Evolutionary conservation across 805 yeast genomes (phyloP), one percentile per base, ranked within the genome.

Genomic region (Kluyveromyces nonfermentans): DNA sequence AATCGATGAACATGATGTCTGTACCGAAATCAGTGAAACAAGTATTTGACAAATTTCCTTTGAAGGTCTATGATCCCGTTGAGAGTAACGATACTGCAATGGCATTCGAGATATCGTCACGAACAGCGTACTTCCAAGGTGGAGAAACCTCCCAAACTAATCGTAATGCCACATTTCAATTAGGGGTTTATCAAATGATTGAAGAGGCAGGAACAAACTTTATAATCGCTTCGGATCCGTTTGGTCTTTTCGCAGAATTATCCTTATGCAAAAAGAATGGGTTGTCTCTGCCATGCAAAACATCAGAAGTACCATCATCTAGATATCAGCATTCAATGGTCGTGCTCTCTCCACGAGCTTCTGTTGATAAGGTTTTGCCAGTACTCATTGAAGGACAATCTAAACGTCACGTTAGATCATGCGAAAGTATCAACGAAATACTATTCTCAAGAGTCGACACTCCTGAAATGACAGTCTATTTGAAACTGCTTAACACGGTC

Each of bases 191-290:
- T 53, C 73, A 72, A 50, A 64, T 74, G 2, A 60, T 61, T 37
- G 46, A 57, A 1, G 64, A 62, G 12, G 58, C 60, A 31, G 53
- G 47, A 10, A 40, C 51, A 1, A 46, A 55, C 7, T 50, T 57
- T 1, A 49, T 60, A 15, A 51, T 75, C 1, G 78, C 85, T 1
- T 67, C 75, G 0, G 88, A 82, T 51, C 87, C 87, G 0, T 54
- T 72, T 12, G 74, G 84, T 40, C 57, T 78, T 8, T 65, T 67
- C 16, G 63, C 71, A 10, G 66, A 75, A 38, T 58, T 80, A 19
- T 53, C 73, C 0, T 55, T 80, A 31, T 70, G 77, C 32, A 48
- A 64, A 33, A 74, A 72, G 48, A 72, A 74, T 46, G 47, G 52
- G 1, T 54, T 74, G 34, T 62, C 60, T 33, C 54, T 79, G 22